A percentile compares a stretch with the other conserved stretches of the same genome.
Evolutionary conservation across 371 early-diverging fungal genomes (phyloP).

Genomic region (Massospora cicadina): DNA sequence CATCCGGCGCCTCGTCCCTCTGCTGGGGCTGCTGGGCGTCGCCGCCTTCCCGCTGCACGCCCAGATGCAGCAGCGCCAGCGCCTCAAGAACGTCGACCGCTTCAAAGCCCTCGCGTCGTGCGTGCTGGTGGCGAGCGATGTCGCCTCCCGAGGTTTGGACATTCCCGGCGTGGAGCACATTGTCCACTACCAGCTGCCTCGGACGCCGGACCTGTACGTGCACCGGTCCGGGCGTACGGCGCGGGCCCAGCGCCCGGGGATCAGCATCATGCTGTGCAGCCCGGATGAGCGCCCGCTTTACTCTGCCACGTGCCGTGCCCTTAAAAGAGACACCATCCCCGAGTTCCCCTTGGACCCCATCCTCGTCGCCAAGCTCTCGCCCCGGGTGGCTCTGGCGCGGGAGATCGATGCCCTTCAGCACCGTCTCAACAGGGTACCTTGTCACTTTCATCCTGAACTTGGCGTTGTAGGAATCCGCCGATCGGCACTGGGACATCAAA

Average conservation of each 20-base stretch:
- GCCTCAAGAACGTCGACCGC: slow-evolving; percentile 75
- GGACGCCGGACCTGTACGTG: slow-evolving; percentile 66
- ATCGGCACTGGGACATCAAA: slow-evolving; percentile 62
- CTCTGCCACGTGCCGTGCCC: slow-evolving; percentile 49
- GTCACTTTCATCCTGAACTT: neutral
- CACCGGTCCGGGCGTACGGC: slow-evolving; percentile 86
- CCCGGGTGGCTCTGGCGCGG: slow-evolving; percentile 51
- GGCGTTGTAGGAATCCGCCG: neutral
- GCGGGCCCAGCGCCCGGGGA: slow-evolving; percentile 64
- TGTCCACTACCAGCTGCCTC: slow-evolving; percentile 76
- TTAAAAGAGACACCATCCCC: slow-evolving; percentile 43
- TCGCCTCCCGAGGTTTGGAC: slow-evolving; percentile 83
- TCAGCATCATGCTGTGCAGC: slow-evolving; percentile 55
- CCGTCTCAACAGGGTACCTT: slow-evolving; percentile 35
- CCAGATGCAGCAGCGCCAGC: slow-evolving; percentile 87
- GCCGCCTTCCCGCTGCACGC: slow-evolving; percentile 67
- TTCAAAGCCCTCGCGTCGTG: slow-evolving; percentile 51
- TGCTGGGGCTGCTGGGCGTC: slow-evolving; percentile 48
- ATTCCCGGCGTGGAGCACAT: slow-evolving; percentile 67
- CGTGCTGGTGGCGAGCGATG: slow-evolving; percentile 75
- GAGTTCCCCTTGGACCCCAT: slow-evolving; percentile 50
- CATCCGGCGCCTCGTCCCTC: slow-evolving; percentile 67
- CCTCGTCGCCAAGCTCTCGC: slow-evolving; percentile 38
- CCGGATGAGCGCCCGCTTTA: slow-evolving; percentile 70
- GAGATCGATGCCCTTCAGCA: slow-evolving; percentile 68